phyloP scores from a whole-genome alignment of 164 flowering plant genomes.

The Annona cherimola region DNA sequence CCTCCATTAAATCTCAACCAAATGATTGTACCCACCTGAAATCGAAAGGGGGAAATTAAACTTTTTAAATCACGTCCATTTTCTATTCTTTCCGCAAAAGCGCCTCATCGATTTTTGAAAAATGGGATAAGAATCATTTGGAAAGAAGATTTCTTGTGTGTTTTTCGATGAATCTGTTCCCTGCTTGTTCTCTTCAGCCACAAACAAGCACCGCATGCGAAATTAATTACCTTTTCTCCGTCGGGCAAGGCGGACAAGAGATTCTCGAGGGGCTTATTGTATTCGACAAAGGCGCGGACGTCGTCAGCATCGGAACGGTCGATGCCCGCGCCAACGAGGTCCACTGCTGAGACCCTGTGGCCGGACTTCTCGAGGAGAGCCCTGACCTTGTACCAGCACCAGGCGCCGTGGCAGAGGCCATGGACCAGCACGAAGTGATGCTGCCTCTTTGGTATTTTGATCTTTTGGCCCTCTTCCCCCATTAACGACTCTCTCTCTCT shows the following conservation, averaged over 20 bases:
- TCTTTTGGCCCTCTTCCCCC: constrained; percentile 8
- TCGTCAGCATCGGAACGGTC: constrained; percentile 42
- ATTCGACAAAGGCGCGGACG: constrained; percentile 48
- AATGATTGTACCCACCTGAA: neutral
- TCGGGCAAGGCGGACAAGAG: constrained; percentile 48
- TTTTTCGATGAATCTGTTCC: neutral
- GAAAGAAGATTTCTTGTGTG: neutral
- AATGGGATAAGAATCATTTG: too few relatives aligned
- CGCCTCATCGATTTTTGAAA: neutral
- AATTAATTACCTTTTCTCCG: constrained; percentile 40
- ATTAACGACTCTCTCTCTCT: neutral
- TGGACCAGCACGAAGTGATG: constrained; percentile 73
- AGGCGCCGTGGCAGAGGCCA: constrained; percentile 61
- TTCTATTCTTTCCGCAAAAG: neutral
- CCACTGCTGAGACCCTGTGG: constrained; percentile 53
- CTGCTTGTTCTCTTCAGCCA: neutral
- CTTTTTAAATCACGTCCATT: too few relatives aligned
- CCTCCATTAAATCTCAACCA: neutral
- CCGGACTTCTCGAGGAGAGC: constrained; percentile 65
- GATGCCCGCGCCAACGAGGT: constrained; percentile 55
- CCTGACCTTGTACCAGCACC: constrained; percentile 90
- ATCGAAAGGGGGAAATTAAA: neutral
- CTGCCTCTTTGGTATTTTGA: neutral
- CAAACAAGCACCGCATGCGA: neutral
- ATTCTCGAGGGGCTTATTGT: constrained; percentile 57